Percentiles rank a stretch among this genome's conserved stretches.
Conservation (phyloP, 2,329 filamentous ascomycete species). For the Ascosphaera apis region DNA sequence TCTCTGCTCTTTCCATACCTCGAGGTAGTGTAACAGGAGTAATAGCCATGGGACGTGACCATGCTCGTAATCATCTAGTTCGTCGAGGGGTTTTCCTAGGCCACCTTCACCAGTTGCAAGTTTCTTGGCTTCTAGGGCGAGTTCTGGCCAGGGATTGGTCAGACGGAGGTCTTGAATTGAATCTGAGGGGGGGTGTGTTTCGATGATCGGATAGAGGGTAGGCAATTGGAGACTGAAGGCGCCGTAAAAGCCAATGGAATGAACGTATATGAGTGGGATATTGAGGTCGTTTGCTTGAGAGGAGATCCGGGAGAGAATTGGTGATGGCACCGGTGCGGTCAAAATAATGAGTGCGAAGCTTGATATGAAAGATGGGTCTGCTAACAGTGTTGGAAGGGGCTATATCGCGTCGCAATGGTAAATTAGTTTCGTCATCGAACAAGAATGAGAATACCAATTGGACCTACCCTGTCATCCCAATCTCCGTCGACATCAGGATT, state of each 20-base stretch:
- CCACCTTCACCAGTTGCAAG: conserved; percentile 17
- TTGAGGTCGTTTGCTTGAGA: conserved; percentile 29
- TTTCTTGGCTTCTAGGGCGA: conserved; percentile 40
- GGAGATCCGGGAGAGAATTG: conserved; percentile 28
- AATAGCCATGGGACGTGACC: conserved; percentile 78
- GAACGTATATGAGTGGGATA: conserved; percentile 58
- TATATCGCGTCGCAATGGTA: conserved; percentile 4
- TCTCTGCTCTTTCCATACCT: conserved; percentile 45
- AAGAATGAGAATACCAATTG: neutral
- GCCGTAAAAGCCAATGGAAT: conserved; percentile 81
- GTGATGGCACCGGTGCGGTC: conserved; percentile 32
- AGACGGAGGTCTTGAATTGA: conserved; percentile 68
- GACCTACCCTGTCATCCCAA: conserved; percentile 35
- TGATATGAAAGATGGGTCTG: conserved; percentile 16
- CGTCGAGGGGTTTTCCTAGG: conserved; percentile 34
- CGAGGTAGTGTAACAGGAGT: conserved; percentile 60
- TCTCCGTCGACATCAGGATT: conserved; percentile 78
- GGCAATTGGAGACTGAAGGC: conserved; percentile 64
- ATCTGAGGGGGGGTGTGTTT: conserved; percentile 80
- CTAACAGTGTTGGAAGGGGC: conserved; percentile 17
- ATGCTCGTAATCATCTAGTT: conserved; percentile 55
- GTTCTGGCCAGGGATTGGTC: conserved; percentile 64
- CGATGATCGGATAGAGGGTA: conserved; percentile 70
- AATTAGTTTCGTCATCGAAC: neutral
- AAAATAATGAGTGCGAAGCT: conserved; percentile 38